Evolutionary conservation across 148 eudicot species (phyloP).

Genomic region (Vaccinium myrtillus): DNA sequence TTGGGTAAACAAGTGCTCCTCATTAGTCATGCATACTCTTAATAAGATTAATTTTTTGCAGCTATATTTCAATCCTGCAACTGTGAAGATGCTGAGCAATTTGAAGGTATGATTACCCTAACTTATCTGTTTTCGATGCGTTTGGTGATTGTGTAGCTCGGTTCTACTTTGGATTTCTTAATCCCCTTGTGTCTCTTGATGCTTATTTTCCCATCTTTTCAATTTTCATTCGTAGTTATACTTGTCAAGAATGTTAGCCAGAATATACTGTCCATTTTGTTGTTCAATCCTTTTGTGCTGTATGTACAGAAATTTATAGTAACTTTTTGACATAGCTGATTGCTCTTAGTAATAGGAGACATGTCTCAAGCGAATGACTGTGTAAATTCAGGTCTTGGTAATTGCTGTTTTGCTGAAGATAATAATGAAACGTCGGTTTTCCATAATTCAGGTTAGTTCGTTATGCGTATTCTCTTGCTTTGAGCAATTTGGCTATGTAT

Average conservation of each 20-base stretch:
- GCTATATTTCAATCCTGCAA: slow-evolving; percentile 21
- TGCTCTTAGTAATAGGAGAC: background rate
- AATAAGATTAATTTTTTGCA: slow-evolving; percentile 8
- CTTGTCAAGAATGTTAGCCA: background rate
- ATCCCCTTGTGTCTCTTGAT: background rate
- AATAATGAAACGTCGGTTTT: slow-evolving; percentile 85
- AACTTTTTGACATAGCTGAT: background rate
- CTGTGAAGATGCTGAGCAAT: slow-evolving; percentile 24
- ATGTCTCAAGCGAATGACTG: background rate
- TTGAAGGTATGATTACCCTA: slow-evolving; percentile 12
- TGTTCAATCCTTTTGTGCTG: slow-evolving; percentile 1
- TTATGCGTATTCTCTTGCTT: background rate
- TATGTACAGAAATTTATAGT: background rate
- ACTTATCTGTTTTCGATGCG: background rate
- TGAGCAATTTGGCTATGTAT: background rate
- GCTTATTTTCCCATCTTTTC: background rate
- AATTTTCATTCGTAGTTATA: background rate
- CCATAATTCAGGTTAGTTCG: slow-evolving; percentile 82
- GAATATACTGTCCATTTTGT: background rate
- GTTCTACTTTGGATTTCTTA: background rate
- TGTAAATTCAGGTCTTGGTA: slow-evolving; percentile 76
- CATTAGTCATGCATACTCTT: background rate
- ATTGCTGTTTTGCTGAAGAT: slow-evolving; percentile 86
- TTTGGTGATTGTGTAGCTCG: background rate
- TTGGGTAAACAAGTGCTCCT: too few species aligned